Evolutionary conservation across 441 rosid species (phyloP).

Genomic region (Gossypium gossypioides): DNA sequence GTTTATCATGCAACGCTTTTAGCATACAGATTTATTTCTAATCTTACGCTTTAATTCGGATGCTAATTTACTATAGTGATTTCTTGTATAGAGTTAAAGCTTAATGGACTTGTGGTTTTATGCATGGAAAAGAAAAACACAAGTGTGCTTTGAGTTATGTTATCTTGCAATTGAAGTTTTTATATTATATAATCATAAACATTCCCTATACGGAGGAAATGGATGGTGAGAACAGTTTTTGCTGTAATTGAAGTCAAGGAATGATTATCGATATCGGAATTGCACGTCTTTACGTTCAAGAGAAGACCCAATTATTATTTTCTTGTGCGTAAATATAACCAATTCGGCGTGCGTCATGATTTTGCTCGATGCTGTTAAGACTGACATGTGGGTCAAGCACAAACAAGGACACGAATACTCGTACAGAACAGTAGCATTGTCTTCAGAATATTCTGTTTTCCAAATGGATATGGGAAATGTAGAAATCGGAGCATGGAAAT

Average conservation of each 20-base stretch:
- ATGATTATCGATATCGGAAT: too few relatives aligned
- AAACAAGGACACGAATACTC: background rate
- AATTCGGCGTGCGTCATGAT: too few relatives aligned
- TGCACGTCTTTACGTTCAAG: too few relatives aligned
- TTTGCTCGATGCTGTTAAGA: too few relatives aligned
- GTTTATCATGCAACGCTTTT: constrained; percentile 11
- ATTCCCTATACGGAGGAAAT: too few relatives aligned
- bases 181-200: too few relatives aligned
- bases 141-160: background rate
- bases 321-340: too few relatives aligned
- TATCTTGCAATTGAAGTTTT: background rate
- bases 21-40: background rate
- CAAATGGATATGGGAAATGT: too few relatives aligned
- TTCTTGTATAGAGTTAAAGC: constrained; percentile 1
- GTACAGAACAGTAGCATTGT: background rate
- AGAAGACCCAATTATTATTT: too few relatives aligned
- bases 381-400: too few relatives aligned
- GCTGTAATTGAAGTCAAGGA: too few relatives aligned
- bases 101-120: background rate
- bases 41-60: background rate
- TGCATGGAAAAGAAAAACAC: background rate
- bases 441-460: background rate
- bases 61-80: constrained; percentile 9
- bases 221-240: too few relatives aligned
- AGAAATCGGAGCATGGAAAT: background rate